Base-by-base conservation (phyloP, 2,329 filamentous ascomycete species). In the Phialophora macrospora region DNA sequence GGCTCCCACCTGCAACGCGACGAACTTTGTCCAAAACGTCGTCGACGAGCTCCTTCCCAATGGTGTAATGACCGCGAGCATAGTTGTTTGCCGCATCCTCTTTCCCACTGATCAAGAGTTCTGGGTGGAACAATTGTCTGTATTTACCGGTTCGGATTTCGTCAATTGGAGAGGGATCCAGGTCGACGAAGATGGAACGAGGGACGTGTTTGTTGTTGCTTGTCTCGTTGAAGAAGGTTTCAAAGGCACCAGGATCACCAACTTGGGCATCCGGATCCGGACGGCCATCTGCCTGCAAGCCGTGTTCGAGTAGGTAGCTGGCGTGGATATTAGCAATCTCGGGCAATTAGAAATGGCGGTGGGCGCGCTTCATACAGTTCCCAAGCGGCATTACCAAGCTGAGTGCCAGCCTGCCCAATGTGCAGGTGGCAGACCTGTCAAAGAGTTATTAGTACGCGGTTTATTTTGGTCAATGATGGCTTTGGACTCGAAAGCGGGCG, bases 11-110 rank as follows among this genome's bases (percentile, higher is more conserved):
- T 75, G 84, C 83, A 72, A 89, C 84, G 71, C 86, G 85, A 71
- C 87, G 85, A 73, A 89, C 84, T 72, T 85, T 85, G 72, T 89
- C 87, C 74, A 88, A 82, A 64, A 88, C 87, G 62, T 80, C 82
- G 73, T 88, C 86, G 66, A 87, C 82, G 72, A 89, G 81, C 75
- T 89, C 87, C 79, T 89, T 89, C 73, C 87, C 87, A 73, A 89
- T 84, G 52, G 87, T 89, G 77, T 89, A 89, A 78, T 89, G 87
- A 67, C 87, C 87, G 78, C 87, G 84, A 69, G 87, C 87, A 79
- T 89, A 89, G 79, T 89, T 89, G 77, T 89, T 89, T 72, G 87
- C 86, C 66, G 87, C 87, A 79, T 89, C 87, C 75, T 89, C 87
- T 78, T 89, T 89, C 72, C 87, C 87, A 75, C 84, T 88, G 72